phyloP scores from a whole-genome alignment of 768 basidiomycete species.

The Suillus alpinus region DNA sequence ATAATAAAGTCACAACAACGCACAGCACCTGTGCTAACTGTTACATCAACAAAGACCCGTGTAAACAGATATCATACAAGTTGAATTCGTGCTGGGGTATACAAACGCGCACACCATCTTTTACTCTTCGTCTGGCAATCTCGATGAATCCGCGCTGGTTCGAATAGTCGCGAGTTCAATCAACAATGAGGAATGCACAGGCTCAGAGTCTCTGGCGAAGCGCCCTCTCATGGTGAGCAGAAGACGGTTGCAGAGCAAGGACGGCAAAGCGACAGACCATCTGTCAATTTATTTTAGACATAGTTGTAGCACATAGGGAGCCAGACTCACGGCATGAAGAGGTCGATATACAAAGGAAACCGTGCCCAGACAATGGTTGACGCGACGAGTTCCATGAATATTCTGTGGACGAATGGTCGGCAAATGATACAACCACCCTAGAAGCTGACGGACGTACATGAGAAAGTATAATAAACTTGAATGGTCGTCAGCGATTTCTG shows the following conservation, averaged over 20 bases:
- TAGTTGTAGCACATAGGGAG: background rate
- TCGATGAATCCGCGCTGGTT: background rate
- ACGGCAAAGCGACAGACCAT: conserved; percentile 24
- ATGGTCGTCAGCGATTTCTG: background rate
- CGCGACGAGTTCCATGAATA: conserved; percentile 17
- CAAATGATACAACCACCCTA: background rate
- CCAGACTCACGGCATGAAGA: conserved; percentile 22
- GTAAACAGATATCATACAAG: background rate
- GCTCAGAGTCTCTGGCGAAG: conserved; percentile 1
- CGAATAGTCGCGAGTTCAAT: background rate
- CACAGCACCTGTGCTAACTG: background rate
- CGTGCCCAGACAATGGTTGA: conserved; percentile 19
- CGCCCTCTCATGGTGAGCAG: conserved; percentile 21
- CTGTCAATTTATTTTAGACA: conserved; percentile 8
- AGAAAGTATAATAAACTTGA: conserved; percentile 22
- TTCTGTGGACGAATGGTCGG: conserved; percentile 6
- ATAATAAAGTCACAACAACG: background rate
- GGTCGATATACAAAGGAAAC: conserved; percentile 17
- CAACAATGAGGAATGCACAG: background rate
- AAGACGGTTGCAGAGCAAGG: conserved; percentile 22
- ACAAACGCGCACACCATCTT: background rate
- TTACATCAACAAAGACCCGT: background rate
- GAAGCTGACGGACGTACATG: conserved; percentile 10
- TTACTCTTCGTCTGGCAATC: background rate
- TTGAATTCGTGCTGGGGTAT: background rate